Conservation (phyloP, 176 grass and related monocot genomes). For the Secale cereale region DNA sequence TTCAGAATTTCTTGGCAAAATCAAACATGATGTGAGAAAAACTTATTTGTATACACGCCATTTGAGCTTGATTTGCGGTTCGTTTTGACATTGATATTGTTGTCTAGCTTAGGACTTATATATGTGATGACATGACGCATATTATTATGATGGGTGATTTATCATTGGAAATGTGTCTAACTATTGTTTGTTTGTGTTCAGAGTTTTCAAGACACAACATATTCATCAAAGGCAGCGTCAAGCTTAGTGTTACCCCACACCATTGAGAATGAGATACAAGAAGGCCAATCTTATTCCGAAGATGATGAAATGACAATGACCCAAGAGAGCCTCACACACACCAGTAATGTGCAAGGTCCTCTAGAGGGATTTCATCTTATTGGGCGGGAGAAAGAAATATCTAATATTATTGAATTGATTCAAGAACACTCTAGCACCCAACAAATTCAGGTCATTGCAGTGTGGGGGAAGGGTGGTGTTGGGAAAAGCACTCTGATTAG, state of each 20-base stretch:
- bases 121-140: background rate
- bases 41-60: background rate
- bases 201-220: background rate
- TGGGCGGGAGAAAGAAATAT: background rate
- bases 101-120: background rate
- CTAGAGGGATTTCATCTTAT: background rate
- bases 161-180: background rate
- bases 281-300: background rate
- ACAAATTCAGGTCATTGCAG: background rate
- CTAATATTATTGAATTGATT: background rate
- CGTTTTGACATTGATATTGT: background rate
- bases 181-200: background rate
- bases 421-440: background rate
- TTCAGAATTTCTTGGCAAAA: background rate
- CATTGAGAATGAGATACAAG: background rate
- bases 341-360: background rate
- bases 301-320: background rate
- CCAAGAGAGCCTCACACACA: background rate
- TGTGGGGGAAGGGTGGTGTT: background rate
- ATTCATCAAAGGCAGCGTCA: background rate
- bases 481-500: background rate
- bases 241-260: background rate
- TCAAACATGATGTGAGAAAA: background rate
- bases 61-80: background rate
- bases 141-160: background rate